Conservation (phyloP, 164 flowering plant genomes). For the Brasenia schreberi region DNA sequence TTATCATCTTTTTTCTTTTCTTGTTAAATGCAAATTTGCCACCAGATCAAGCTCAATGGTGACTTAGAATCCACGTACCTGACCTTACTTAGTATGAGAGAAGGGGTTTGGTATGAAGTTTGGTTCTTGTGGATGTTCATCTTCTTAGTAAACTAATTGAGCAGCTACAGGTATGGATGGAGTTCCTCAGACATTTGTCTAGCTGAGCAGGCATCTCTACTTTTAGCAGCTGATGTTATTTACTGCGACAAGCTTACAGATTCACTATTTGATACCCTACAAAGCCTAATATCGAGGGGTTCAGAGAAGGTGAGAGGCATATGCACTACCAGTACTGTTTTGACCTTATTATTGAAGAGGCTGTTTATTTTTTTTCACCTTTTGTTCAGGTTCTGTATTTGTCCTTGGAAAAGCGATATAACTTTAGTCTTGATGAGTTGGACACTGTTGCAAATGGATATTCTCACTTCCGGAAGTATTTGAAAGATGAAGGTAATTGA, state of each 20-base stretch:
- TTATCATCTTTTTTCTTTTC: too few species aligned
- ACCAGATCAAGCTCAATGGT: too few species aligned
- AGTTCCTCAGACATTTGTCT: slow-evolving; percentile 44
- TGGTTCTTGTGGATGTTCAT: neutral
- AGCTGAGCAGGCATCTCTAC: slow-evolving; percentile 50
- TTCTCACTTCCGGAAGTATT: slow-evolving; percentile 47
- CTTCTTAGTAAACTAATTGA: neutral
- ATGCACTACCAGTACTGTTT: neutral
- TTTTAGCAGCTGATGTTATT: slow-evolving; percentile 92
- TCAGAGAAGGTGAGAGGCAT: slow-evolving; percentile 43
- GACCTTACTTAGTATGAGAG: neutral
- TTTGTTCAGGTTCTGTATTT: slow-evolving; percentile 54
- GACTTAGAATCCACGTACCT: neutral
- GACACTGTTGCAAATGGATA: slow-evolving; percentile 87
- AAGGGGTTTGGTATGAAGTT: neutral
- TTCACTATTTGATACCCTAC: slow-evolving; percentile 47
- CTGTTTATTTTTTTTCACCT: neutral
- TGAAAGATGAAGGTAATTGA: slow-evolving; percentile 31
- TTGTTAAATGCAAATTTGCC: too few species aligned
- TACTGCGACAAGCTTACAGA: slow-evolving; percentile 79
- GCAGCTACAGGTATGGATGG: slow-evolving; percentile 43
- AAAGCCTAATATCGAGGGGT: slow-evolving; percentile 46
- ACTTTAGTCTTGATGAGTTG: slow-evolving; percentile 71
- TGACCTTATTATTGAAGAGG: neutral
- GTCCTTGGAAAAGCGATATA: slow-evolving; percentile 85